A percentile compares a stretch with the other conserved stretches of the same genome.
Conservation (phyloP, 495 filamentous ascomycete genomes). For the Penicillium tannophilum region DNA sequence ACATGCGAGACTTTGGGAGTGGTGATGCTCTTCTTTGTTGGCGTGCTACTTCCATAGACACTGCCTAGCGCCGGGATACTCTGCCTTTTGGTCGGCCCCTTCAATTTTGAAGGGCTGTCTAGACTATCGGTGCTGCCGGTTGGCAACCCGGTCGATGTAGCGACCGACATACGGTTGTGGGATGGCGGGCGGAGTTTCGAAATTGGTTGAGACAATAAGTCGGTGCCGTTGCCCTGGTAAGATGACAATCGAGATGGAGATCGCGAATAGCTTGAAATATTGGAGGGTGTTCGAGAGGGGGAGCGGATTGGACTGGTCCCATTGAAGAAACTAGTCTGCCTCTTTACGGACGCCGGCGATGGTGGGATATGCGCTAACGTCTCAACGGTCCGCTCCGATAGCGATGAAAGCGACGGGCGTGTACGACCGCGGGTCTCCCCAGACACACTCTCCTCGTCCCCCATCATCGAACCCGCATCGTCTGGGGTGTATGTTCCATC, state of each 20-base stretch:
- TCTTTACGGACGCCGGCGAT: slow-evolving; percentile 58
- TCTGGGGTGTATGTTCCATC: slow-evolving; percentile 23
- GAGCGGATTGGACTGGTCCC: slow-evolving; percentile 58
- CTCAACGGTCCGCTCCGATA: slow-evolving; percentile 71
- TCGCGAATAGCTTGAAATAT: slow-evolving; percentile 50
- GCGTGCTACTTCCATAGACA: slow-evolving; percentile 9
- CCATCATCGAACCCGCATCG: slow-evolving; percentile 18
- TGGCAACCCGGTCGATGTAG: slow-evolving; percentile 20
- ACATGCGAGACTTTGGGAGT: slow-evolving; percentile 50
- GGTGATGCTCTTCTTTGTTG: slow-evolving; percentile 41
- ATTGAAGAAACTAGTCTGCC: slow-evolving; percentile 64
- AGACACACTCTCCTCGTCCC: slow-evolving; percentile 20
- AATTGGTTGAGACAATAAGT: slow-evolving; percentile 28
- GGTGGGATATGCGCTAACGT: slow-evolving; percentile 65
- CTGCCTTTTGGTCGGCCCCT: slow-evolving; percentile 28
- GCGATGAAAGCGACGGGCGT: slow-evolving; percentile 63
- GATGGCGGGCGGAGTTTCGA: slow-evolving; percentile 38
- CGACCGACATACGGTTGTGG: slow-evolving; percentile 26
- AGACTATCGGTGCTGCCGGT: slow-evolving; percentile 14
- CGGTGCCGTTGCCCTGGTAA: slow-evolving; percentile 32
- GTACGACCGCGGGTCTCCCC: slow-evolving; percentile 38
- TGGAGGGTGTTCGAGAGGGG: slow-evolving; percentile 56
- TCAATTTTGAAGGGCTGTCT: slow-evolving; percentile 34
- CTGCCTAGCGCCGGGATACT: slow-evolving; percentile 14
- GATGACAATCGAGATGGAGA: slow-evolving; percentile 50